phyloP scores from a whole-genome alignment of 75 land plant genomes.

The Pinus albicaulis region DNA sequence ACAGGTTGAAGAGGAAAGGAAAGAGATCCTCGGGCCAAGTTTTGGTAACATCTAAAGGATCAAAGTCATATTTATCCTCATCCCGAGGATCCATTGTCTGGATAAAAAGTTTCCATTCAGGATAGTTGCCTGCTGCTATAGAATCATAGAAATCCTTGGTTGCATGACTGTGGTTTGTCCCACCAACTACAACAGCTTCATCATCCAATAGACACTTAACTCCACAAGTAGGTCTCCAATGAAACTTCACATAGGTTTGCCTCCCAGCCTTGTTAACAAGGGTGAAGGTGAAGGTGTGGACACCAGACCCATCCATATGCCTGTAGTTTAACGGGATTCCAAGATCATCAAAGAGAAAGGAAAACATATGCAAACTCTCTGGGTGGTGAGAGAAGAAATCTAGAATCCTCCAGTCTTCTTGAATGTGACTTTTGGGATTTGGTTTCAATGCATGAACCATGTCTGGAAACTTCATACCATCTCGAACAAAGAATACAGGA shows the following conservation, averaged over 20 bases:
- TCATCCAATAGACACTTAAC: constrained; percentile 66
- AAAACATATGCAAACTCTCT: constrained; percentile 70
- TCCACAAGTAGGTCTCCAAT: constrained; percentile 82
- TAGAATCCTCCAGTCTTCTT: constrained; percentile 78
- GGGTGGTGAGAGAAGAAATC: constrained; percentile 83
- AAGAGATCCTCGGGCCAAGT: constrained; percentile 85
- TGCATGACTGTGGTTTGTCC: constrained; percentile 82
- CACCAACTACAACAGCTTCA: constrained; percentile 75
- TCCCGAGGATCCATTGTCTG: constrained; percentile 70
- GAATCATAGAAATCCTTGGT: constrained; percentile 79
- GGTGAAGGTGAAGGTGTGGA: constrained; percentile 75
- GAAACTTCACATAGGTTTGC: constrained; percentile 70
- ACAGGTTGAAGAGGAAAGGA: constrained; percentile 84
- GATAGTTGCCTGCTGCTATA: constrained; percentile 78
- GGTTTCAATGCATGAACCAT: constrained; percentile 83
- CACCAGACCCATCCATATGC: constrained; percentile 92
- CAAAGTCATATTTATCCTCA: constrained; percentile 70
- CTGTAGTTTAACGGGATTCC: constrained; percentile 78
- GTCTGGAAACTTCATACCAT: constrained; percentile 86
- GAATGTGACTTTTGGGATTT: constrained; percentile 76
- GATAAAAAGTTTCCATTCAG: constrained; percentile 82
- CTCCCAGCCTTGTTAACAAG: constrained; percentile 68
- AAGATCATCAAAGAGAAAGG: constrained; percentile 67
- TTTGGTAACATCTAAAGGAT: constrained; percentile 67
- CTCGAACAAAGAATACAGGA: constrained; percentile 77